Base-by-base conservation (phyloP, 768 basidiomycete species). In the Hydnum rufescens region DNA sequence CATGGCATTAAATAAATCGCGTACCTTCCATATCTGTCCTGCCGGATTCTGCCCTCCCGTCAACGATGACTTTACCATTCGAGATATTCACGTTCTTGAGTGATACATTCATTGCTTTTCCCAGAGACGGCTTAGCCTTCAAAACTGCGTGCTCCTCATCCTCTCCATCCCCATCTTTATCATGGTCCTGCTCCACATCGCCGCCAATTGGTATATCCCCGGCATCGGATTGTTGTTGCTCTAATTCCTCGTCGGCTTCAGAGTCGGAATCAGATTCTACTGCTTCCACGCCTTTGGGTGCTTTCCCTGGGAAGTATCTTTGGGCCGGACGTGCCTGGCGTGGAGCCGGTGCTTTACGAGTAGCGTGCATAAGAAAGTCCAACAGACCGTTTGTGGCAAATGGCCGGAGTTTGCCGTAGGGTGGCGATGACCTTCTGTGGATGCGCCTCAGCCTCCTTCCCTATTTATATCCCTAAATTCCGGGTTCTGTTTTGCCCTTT, bases 291-390 rank as follows among this genome's bases (percentile, higher is more conserved):
- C 82, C 83, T 64, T 85, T 87, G 0, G 87, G 87, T 0, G 78
- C 84, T 59, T 87, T 86, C 52, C 89, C 89, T 59, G 82, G 83
- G 78, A 86, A 85, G 65, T 93, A 92, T 2, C 89, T 81, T 4
- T 76, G 81, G 2, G 76, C 86, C 3, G 89, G 85, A 50, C 72
- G 70, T n/a, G 85, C 73, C 4, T 78, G 72, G n/a, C 84, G 76
- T 22, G 80, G 76, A 4, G 84, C 83, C 55, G 76, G 74, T n/a
- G n/a, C n/a, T 58, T 87, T 87, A 18, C 54, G 53, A 5, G 55
- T 13, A 8, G 13, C 16, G 13, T 16, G 23, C 44, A 47, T 47
- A n/a, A n/a, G n/a, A n/a, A n/a, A n/a, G n/a, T n/a, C n/a, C n/a
- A n/a, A n/a, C n/a, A n/a, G n/a, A n/a, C n/a, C n/a, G n/a, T n/a